Evolutionary conservation across 2,329 filamentous ascomycete genomes (phyloP), one percentile per base, ranked within the genome.

Genomic region (Aspergillus proliferans): DNA sequence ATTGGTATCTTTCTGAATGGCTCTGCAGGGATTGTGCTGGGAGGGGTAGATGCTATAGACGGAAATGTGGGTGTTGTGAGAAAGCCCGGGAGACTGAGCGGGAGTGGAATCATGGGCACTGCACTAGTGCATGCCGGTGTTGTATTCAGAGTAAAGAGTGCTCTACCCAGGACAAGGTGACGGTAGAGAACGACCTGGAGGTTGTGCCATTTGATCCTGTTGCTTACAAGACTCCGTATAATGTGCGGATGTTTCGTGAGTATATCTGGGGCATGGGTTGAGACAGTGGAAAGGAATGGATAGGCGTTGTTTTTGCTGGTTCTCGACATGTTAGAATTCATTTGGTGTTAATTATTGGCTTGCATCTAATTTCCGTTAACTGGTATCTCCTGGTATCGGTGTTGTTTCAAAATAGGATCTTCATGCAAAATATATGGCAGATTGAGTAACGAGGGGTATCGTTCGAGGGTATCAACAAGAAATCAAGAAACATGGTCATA

Each of bases 61-160:
- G 36, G 4, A 10, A 39, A 2, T n/a, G n/a, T 39, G 24, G 26
- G 5, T 52, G 51, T n/a, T 52, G 51, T 34, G 45, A 45, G 18
- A 43, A 18, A 28, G 9, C 8, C 26, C 26, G 26, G 26, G 7
- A 26, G 8, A 44, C 42, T 8, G 8, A 18, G 22, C 3, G 42
- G 21, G 19, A 24, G 4, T 15, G 5, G 19, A 33, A 19, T 1
- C 7, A 10, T 9, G 42, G 42, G 4, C 42, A 44, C 15, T 44
- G 24, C 3, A 33, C 42, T 6, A 26, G 15, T 15, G 12, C 14
- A 15, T 44, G 24, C 12, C 5, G 21, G 2, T 33, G 42, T 18
- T 44, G 42, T 15, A 28, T 39, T 15, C n/a, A 12, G 9, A 30
- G 36, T 19, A 39, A 12, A 9, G 7, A 5, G 36, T 9, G 19